Evolutionary conservation across 352 stramenopile species (phyloP), one percentile per base, ranked within the genome.

Genomic region (Pelagophyceae sp.): DNA sequence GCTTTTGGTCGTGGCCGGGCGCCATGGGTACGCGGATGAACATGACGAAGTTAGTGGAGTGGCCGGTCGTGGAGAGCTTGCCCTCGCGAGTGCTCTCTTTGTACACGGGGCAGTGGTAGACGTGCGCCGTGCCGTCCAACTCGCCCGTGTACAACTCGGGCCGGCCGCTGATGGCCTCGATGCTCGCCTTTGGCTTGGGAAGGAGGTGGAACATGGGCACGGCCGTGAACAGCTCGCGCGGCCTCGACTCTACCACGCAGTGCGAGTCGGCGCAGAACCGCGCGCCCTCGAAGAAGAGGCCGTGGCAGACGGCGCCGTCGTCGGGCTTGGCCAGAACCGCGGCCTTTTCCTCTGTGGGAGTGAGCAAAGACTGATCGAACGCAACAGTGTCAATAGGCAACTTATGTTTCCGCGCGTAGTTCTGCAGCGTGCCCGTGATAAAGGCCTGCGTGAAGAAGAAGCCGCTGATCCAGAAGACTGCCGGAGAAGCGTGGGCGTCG

Each of bases 21-120:
- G 87, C 85, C 86, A 97, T 97, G 35, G 93, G 93, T 32, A 98
- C 78, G 51, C 89, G 87, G 54, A 97, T 90, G 27, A 90, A 96
- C 90, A 97, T 96, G 82, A 97, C 92, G 83, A 97, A 97, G 84
- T 97, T 97, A 33, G 93, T 97, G 51, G 91, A 96, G 76, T 97
- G 93, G 37, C 93, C 93, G 32, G 93, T 97, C 1, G 93, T 97
- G 11, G 88, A 95, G 37, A 97, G 84, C 58, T 88, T 96, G 51
- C 93, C 93, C 72, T 94, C 86, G 6, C 92, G 87, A 77, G 95
- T 83, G 69, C 89, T 95, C 35, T 74, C 38, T 90, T 95, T 95
- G 89, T 96, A 96, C 29, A 96, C 90, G 0, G 92, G 92, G 67
- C 89, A 95, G 72, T 94, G 84, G 78, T 96, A 96, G 79, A 95